A percentile compares a stretch with the other conserved stretches of the same genome.
Evolutionary conservation across 306 rosid species (phyloP).

Genomic region (Prunus mongolica): DNA sequence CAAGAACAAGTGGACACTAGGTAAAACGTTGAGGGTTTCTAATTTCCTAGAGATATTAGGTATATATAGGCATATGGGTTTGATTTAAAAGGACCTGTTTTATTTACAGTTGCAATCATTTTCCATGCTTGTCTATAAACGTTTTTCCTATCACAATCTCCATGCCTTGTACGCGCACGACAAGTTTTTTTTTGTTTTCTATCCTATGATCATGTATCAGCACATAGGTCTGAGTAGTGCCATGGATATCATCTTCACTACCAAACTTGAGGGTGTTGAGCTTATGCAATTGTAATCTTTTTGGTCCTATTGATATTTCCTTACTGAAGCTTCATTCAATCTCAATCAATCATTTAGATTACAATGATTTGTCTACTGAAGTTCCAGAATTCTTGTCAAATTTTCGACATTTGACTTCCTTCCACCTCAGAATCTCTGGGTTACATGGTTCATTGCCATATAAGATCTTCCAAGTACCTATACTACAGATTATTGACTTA

Average conservation of each 20-base stretch:
- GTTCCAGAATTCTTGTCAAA: conserved; percentile 1
- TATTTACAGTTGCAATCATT: too few relatives aligned
- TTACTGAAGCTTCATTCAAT: neutral
- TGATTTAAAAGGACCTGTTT: too few relatives aligned
- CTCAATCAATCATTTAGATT: neutral
- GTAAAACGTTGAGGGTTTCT: too few relatives aligned
- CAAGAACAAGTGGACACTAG: too few relatives aligned
- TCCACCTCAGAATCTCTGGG: neutral
- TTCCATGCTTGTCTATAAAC: too few relatives aligned
- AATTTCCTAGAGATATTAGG: too few relatives aligned
- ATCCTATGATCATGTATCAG: neutral
- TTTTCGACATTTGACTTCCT: neutral
- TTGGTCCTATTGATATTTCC: neutral
- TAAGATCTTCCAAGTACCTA: too few relatives aligned
- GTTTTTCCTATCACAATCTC: too few relatives aligned
- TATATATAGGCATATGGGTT: too few relatives aligned
- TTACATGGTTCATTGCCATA: neutral
- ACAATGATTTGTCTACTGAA: neutral
- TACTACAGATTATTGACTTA: too few relatives aligned
- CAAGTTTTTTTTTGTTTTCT: too few relatives aligned
- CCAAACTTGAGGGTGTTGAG: neutral
- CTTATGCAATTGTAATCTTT: neutral
- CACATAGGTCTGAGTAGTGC: neutral
- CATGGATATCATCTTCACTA: neutral
- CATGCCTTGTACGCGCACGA: too few relatives aligned